Evolutionary conservation across 441 rosid genomes (phyloP).

Genomic region (Populus tomentosa): DNA sequence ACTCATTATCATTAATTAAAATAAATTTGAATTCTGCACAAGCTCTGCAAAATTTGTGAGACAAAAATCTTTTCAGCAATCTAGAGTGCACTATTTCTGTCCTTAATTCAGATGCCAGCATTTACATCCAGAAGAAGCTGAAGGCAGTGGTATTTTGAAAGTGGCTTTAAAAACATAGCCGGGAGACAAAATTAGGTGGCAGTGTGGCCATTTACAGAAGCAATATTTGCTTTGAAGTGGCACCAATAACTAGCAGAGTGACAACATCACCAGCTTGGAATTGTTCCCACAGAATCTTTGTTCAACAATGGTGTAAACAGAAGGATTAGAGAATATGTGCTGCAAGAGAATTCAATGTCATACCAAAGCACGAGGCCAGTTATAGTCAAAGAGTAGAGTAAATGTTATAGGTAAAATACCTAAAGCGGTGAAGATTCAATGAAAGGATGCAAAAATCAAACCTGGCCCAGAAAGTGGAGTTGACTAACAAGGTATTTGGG

Average conservation of each 20-base stretch:
- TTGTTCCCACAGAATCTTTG: background rate
- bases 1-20: too few relatives aligned
- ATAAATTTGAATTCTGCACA: too few relatives aligned
- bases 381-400: background rate
- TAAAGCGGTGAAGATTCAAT: background rate
- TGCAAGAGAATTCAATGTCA: background rate
- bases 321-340: background rate
- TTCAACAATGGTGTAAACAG: too few relatives aligned
- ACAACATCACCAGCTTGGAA: background rate
- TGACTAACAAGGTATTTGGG: background rate
- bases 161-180: background rate
- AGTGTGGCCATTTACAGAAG: background rate
- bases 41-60: too few relatives aligned
- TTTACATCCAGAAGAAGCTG: background rate
- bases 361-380: background rate
- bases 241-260: background rate
- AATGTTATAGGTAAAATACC: background rate
- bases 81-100: background rate
- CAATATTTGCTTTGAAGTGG: background rate
- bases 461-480: background rate
- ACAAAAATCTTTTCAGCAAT: background rate
- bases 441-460: background rate
- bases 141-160: background rate
- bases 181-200: slow-evolving; percentile 2
- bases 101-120: background rate